Percentiles rank a stretch among this genome's conserved stretches.
phyloP scores from a whole-genome alignment of 2,329 filamentous ascomycete species.

The Keithomyces neogunnii region DNA sequence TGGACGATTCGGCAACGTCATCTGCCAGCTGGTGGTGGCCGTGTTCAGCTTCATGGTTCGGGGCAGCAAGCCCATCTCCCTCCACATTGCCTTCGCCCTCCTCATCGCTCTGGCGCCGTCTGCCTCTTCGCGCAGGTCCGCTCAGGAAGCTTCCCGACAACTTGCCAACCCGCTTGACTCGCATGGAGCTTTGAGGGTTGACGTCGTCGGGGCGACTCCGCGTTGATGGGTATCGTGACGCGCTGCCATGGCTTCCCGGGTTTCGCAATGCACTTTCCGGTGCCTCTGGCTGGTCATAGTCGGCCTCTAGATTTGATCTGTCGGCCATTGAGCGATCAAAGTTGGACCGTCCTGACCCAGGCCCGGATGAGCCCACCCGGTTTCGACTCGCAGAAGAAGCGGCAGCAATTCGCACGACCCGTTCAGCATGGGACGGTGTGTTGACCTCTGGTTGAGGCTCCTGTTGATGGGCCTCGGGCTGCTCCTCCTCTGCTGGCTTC shows the following conservation, averaged over 20 bases:
- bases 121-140: conserved; percentile 68
- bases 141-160: conserved; percentile 70
- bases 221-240: conserved; percentile 43
- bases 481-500: conserved; percentile 30
- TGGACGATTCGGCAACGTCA: conserved; percentile 32
- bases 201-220: conserved; percentile 53
- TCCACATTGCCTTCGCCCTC: conserved; percentile 42
- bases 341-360: conserved; percentile 26
- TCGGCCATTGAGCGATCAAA: conserved; percentile 25
- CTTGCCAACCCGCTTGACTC: conserved; percentile 69
- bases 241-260: conserved; percentile 41
- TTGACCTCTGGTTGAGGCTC: conserved; percentile 37
- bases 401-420: conserved; percentile 46
- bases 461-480: conserved; percentile 21
- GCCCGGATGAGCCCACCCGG: conserved; percentile 26
- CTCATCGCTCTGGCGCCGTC: conserved; percentile 60
- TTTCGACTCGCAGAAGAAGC: conserved; percentile 40
- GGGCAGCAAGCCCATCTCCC: conserved; percentile 26
- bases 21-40: conserved; percentile 28
- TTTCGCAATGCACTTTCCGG: conserved; percentile 41
- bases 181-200: conserved; percentile 63
- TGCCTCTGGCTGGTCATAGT: conserved; percentile 38
- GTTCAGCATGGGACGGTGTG: conserved; percentile 42
- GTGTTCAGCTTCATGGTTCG: conserved; percentile 33
- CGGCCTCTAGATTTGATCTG: conserved; percentile 28